Base-by-base conservation (phyloP, 768 basidiomycete species). In the Tephrocybe rancida region DNA sequence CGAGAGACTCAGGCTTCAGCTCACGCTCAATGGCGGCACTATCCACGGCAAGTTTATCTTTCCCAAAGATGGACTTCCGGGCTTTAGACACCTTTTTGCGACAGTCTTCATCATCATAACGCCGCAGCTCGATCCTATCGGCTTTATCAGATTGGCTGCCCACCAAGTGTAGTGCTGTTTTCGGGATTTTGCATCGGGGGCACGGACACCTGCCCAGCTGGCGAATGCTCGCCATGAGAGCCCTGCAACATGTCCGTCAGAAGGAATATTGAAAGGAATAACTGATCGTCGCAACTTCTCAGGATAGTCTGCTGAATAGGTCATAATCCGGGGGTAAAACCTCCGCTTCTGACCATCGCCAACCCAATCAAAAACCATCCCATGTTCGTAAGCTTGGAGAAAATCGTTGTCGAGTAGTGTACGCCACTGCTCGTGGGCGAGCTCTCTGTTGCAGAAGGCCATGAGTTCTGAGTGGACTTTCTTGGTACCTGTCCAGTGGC, bases 271-370 rank as follows among this genome's bases (percentile, higher is more conserved):
- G 21, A 5, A 18, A 7, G 25, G 5, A 5, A 26, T 26, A n/a
- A 16, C 6, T 29, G n/a, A 13, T 29, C 8, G 47, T 60, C 25
- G n/a, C n/a, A 29, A 70, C 70, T 69, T 70, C 53, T 71, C 70
- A 9, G 67, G 69, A 55, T 70, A 72, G 46, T 72, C 70, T 1
- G 67, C 69, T 3, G 66, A 65, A 45, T 69, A 71, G 6, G 64
- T 67, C 38, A 70, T 64, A 9, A 72, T 52, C 1, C 63, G 48
- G 10, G 65, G 65, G 52, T 59, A 71, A 16, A 72, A 30, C 10
- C 61, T 51, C 29, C n/a, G 3, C 68, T 52, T 2, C 64, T 64
- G 58, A 69, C 70, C 3, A 71, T 44, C 3, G 70, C 61, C n/a
- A n/a, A n/a, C n/a, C n/a, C n/a, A n/a, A n/a, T n/a, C n/a, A n/a